A percentile compares a stretch with the other conserved stretches of the same genome.
These are phyloP conservation scores for Cornus florida DNA, from an alignment of 148 eudicot species.

Conservation along the genomic window DNA sequence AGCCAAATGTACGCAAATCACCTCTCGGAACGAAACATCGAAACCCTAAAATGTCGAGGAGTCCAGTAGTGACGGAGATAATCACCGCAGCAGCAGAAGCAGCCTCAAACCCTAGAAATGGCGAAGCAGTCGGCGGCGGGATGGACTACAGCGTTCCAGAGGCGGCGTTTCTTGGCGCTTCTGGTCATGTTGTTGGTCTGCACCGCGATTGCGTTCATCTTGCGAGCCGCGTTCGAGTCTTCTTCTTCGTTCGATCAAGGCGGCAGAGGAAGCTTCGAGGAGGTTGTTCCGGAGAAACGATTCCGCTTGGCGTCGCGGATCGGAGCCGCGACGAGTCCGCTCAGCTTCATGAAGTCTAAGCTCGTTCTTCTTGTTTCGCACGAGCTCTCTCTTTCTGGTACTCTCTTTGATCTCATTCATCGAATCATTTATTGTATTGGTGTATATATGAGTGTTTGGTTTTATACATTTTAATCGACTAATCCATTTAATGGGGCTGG, in stretches of 20 bases:
- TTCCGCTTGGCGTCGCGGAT: constrained; percentile 8
- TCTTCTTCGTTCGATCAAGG: constrained; percentile 45
- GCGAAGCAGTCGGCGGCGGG: constrained; percentile 39
- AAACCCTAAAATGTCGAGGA: constrained; percentile 16
- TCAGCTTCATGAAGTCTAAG: constrained; percentile 91
- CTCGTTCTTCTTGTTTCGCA: constrained; percentile 87
- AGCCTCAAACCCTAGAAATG: constrained; percentile 39
- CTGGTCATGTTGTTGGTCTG: constrained; percentile 50
- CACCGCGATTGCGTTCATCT: constrained; percentile 60
- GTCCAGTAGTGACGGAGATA: neutral
- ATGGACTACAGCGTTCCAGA: constrained; percentile 29
- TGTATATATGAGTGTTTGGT: neutral
- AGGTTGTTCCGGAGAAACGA: constrained; percentile 10
- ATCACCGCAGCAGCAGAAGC: neutral
- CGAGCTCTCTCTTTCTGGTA: constrained; percentile 96
- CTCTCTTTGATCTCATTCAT: neutral
- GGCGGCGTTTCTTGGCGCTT: constrained; percentile 56
- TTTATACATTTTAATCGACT: neutral
- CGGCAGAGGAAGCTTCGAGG: too few species aligned
- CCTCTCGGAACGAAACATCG: constrained; percentile 4
- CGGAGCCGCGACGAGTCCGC: constrained; percentile 39
- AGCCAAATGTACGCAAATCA: constrained; percentile 17
- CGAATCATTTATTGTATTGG: neutral
- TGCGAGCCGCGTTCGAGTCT: constrained; percentile 58
- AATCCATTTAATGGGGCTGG: too few species aligned